phyloP scores from a whole-genome alignment of 1,284 basidiomycete species.

The Ganoderma lingzhi region DNA sequence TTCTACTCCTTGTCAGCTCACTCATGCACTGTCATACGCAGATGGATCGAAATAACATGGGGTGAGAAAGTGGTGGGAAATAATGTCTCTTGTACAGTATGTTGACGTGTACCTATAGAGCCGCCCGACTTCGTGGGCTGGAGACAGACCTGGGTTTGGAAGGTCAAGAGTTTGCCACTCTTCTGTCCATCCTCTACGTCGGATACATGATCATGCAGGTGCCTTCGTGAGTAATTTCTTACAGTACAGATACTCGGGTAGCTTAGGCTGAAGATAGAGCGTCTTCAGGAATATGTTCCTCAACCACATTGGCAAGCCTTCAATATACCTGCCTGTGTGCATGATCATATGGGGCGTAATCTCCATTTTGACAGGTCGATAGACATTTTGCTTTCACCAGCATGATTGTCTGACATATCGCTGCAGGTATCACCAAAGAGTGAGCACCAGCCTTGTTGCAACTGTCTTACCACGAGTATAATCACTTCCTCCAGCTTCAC shows the following conservation, averaged over 20 bases:
- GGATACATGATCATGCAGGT: constrained; percentile 87
- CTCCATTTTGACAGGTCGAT: constrained; percentile 33
- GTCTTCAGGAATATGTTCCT: constrained; percentile 72
- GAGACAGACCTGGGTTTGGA: constrained; percentile 71
- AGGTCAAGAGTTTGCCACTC: constrained; percentile 74
- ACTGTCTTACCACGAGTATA: constrained; percentile 3
- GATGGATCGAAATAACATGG: constrained; percentile 74
- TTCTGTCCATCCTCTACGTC: constrained; percentile 79
- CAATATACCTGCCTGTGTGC: constrained; percentile 73
- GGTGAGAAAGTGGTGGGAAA: constrained; percentile 45
- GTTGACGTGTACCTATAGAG: constrained; percentile 45
- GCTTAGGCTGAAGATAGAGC: neutral
- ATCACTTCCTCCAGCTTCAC: constrained; percentile 58
- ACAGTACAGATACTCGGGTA: no score
- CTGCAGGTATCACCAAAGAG: constrained; percentile 33
- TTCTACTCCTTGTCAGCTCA: no score
- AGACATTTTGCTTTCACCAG: neutral
- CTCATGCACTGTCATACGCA: constrained; percentile 33
- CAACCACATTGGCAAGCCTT: constrained; percentile 76
- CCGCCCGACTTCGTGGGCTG: constrained; percentile 73
- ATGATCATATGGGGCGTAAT: constrained; percentile 68
- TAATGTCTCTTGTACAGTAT: neutral
- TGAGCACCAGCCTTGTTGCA: neutral
- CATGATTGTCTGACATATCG: neutral
- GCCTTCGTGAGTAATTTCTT: constrained; percentile 61